phyloP scores from a whole-genome alignment of 2,329 filamentous ascomycete species.

The Exophiala viscosa region DNA sequence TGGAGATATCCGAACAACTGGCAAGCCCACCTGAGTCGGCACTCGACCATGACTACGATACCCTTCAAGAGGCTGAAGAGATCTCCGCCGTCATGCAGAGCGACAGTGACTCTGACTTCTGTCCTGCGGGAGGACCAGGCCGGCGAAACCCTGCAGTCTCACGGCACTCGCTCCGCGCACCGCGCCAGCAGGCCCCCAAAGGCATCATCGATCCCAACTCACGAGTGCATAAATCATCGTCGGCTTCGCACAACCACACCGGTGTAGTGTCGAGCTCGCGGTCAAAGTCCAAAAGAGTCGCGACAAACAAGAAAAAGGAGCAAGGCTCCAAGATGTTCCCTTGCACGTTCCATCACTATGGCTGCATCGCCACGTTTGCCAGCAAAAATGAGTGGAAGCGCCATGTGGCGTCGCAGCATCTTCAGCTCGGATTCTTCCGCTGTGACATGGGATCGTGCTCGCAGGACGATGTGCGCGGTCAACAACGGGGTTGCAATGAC shows the following conservation, averaged over 20 bases:
- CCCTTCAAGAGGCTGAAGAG: constrained; percentile 12
- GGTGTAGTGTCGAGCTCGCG: neutral
- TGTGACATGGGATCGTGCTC: constrained; percentile 64
- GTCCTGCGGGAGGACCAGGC: neutral
- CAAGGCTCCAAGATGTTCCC: constrained; percentile 51
- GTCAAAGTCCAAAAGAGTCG: constrained; percentile 14
- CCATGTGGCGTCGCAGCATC: constrained; percentile 75
- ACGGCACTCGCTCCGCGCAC: constrained; percentile 6
- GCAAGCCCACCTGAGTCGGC: constrained; percentile 17
- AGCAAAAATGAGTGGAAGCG: constrained; percentile 96
- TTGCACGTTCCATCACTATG: constrained; percentile 76
- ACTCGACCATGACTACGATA: constrained; percentile 8
- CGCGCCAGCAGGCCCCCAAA: constrained; percentile 2
- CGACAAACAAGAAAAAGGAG: neutral
- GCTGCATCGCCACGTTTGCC: constrained; percentile 68
- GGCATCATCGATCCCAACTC: constrained; percentile 3
- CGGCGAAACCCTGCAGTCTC: neutral
- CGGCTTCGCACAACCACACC: neutral
- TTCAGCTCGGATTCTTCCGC: constrained; percentile 69
- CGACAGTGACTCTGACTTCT: constrained; percentile 22
- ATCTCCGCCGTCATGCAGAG: constrained; percentile 1
- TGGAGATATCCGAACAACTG: constrained; percentile 20
- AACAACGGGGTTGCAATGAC: constrained; percentile 46
- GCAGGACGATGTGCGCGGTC: constrained; percentile 25
- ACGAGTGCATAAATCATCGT: constrained; percentile 14